Conservation (phyloP, 2,329 filamentous ascomycete genomes). For the Penicillium sp. region DNA sequence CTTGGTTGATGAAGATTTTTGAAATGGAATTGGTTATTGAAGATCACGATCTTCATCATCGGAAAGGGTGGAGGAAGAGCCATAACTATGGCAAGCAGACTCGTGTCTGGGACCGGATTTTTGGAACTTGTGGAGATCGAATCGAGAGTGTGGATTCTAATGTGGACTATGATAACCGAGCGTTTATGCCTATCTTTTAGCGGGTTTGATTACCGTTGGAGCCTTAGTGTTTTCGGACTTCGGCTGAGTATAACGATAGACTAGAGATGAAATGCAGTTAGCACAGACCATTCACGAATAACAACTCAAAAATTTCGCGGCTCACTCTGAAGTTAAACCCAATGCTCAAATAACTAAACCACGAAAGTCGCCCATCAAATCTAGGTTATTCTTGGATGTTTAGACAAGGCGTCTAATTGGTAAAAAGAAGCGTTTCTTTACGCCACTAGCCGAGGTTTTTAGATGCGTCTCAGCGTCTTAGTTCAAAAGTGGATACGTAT, state of each 20-base stretch:
- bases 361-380: too few species aligned
- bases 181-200: slow-evolving; percentile 31
- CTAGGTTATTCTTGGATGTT: too few species aligned
- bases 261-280: background rate
- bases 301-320: too few species aligned
- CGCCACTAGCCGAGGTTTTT: too few species aligned
- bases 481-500: too few species aligned
- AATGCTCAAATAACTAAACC: too few species aligned
- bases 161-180: slow-evolving; percentile 34
- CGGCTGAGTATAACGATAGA: background rate
- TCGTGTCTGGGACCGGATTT: slow-evolving; percentile 38
- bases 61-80: slow-evolving; percentile 41
- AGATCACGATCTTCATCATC: slow-evolving; percentile 45
- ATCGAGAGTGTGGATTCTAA: slow-evolving; percentile 38
- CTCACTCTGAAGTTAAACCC: too few species aligned
- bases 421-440: too few species aligned
- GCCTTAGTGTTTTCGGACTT: background rate
- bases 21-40: slow-evolving; percentile 44
- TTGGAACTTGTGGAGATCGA: slow-evolving; percentile 36
- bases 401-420: too few species aligned
- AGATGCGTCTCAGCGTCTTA: too few species aligned
- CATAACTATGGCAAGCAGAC: slow-evolving; percentile 38
- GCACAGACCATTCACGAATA: too few species aligned
- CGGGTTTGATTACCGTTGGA: background rate
- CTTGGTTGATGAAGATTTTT: slow-evolving; percentile 35